Base-by-base conservation (phyloP, 768 basidiomycete species). In the Pleurotus eryngii region DNA sequence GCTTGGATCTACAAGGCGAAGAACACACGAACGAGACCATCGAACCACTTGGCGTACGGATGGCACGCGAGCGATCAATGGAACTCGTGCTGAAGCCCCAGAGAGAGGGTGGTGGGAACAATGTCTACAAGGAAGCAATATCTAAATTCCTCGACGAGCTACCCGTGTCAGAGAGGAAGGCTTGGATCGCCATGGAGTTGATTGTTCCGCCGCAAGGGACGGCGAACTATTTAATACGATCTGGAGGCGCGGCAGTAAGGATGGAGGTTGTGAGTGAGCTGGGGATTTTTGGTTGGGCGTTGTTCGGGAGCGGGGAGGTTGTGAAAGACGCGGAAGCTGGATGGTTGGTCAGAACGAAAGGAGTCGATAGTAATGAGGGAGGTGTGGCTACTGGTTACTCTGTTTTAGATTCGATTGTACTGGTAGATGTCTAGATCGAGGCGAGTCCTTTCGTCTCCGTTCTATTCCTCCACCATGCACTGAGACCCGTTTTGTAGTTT, bases 101-200 rank as follows among this genome's bases (percentile, higher is more conserved):
- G 69, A 81, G 95, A n/a, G 96, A 99, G 75, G 96, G 96, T 1
- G 96, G 96, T 0, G 96, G 96, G 6, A 97, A 98, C 65, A 99
- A 99, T 64, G 81, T 98, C 22, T 98, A 98, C 73, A 89, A 90
- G 59, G 75, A 75, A 2, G 84, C 86, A 48, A 96, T 98, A 49
- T 91, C 90, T 0, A 61, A 75, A 0, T 94, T 93, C 71, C 74
- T 99, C 2, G 83, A 86, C 12, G 65, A 65, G 5, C 75, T 98
- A 2, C 80, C 81, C 0, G 69, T 64, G 1, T 66, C 75, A 54
- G 90, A 91, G 65, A 81, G 87, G 6, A 80, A 84, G 60, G 94
- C 90, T 2, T 99, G 96, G 91, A 94, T 98, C 55, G 90, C 95
- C 30, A 98, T 98, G 96, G 87, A 89, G 59, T 74, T 98, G 63